These are phyloP conservation scores for Tephrocybe sp. DNA, from an alignment of 768 basidiomycete genomes.

Conservation along the genomic window DNA sequence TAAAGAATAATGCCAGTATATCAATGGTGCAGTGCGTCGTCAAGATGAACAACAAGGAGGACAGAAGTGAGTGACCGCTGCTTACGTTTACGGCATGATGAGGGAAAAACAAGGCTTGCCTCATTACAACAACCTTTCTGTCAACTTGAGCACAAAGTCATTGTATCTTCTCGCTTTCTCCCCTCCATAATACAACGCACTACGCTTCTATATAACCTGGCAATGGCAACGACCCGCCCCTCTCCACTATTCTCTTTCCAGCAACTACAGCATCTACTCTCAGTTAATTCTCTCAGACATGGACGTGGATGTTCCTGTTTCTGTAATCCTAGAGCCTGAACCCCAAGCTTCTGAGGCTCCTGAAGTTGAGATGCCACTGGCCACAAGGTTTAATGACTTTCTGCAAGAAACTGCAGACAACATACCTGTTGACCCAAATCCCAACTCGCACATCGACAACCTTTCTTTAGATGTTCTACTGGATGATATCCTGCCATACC, in stretches of 20 bases:
- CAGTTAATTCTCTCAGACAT: not conserved
- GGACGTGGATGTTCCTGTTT: too few relatives aligned
- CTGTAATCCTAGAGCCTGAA: too few relatives aligned
- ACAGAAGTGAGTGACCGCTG: too few relatives aligned
- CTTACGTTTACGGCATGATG: too few relatives aligned
- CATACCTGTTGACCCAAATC: not conserved
- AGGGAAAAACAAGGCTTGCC: not conserved
- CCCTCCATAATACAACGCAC: not conserved
- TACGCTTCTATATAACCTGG: not conserved
- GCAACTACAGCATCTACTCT: not conserved
- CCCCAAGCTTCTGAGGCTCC: too few relatives aligned
- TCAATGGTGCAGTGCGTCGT: too few relatives aligned
- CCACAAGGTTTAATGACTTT: not conserved
- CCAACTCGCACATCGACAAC: not conserved
- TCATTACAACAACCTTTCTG: not conserved
- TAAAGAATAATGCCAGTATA: too few relatives aligned
- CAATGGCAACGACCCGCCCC: not conserved
- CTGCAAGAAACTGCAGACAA: not conserved
- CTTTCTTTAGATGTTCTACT: slow-evolving; percentile 41
- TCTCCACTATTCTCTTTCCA: slow-evolving; percentile 18
- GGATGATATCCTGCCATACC: slow-evolving; percentile 40
- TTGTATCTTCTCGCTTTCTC: not conserved
- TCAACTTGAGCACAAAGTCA: not conserved
- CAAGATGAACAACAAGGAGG: too few relatives aligned
- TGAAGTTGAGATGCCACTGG: too few relatives aligned